Conservation (phyloP, 805 yeast genomes). For the Saturnispora besseyi region DNA sequence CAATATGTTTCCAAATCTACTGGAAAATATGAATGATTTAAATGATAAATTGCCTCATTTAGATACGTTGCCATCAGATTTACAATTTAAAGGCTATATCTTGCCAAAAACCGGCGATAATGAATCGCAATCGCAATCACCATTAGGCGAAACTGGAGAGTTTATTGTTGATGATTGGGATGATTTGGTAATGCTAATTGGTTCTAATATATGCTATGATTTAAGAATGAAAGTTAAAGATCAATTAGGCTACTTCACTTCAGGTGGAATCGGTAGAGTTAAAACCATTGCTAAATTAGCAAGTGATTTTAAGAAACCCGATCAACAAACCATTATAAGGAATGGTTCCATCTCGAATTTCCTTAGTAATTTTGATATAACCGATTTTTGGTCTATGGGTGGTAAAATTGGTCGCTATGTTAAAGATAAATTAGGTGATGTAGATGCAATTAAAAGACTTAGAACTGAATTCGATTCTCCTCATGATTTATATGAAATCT, state of each 20-base stretch:
- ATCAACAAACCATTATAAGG: slow-evolving; percentile 70
- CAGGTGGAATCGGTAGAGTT: slow-evolving; percentile 76
- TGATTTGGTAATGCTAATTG: slow-evolving; percentile 61
- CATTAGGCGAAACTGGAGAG: slow-evolving; percentile 1
- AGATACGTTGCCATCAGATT: slow-evolving; percentile 22
- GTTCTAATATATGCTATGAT: slow-evolving; percentile 47
- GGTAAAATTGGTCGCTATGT: slow-evolving; percentile 74
- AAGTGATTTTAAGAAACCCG: slow-evolving; percentile 77
- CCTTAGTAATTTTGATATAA: slow-evolving; percentile 49
- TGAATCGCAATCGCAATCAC: slow-evolving; percentile 14
- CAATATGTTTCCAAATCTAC: slow-evolving; percentile 39
- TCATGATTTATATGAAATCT: slow-evolving; percentile 27
- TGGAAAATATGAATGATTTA: slow-evolving; percentile 8
- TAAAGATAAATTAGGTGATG: slow-evolving; percentile 32
- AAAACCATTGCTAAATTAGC: slow-evolving; percentile 81
- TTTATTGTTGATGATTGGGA: slow-evolving; percentile 56
- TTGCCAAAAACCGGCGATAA: slow-evolving; percentile 16
- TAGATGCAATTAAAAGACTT: slow-evolving; percentile 35
- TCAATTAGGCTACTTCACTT: slow-evolving; percentile 71
- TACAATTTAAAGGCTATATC: slow-evolving; percentile 27
- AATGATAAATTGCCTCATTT: slow-evolving; percentile 36
- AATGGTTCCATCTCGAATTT: slow-evolving; percentile 42
- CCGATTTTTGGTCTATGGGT: slow-evolving; percentile 85
- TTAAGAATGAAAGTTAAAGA: slow-evolving; percentile 45
- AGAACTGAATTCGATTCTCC: slow-evolving; percentile 37